Evolutionary conservation across 345 rosid species (phyloP).

Genomic region (Mangifera indica): DNA sequence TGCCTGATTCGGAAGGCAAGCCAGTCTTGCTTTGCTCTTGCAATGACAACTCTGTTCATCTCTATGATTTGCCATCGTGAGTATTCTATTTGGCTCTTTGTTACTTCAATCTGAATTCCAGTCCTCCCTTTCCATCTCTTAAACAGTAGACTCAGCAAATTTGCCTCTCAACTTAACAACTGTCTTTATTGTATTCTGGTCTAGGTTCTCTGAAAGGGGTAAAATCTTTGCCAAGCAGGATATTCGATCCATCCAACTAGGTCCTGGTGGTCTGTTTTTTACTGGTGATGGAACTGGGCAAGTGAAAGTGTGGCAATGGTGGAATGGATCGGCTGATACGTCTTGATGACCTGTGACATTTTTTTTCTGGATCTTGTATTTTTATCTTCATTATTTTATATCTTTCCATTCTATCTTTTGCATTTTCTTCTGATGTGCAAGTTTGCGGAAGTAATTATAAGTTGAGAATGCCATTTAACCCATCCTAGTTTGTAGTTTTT

Average conservation of each 20-base stretch:
- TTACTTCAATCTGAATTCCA: background rate
- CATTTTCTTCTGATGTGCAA: conserved; percentile 1
- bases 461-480: conserved; percentile 21
- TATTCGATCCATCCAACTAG: conserved; percentile 71
- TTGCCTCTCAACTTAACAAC: background rate
- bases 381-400: background rate
- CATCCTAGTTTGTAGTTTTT: conserved; percentile 13
- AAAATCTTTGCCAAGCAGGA: conserved; percentile 83
- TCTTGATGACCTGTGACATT: conserved; percentile 24
- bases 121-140: background rate
- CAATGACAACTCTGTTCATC: conserved; percentile 67
- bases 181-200: conserved; percentile 6
- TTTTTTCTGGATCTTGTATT: conserved; percentile 18
- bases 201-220: conserved; percentile 85
- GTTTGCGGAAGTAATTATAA: conserved; percentile 19
- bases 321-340: conserved; percentile 35
- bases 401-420: conserved; percentile 9
- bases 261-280: conserved; percentile 86
- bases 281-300: conserved; percentile 93
- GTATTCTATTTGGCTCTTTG: conserved; percentile 23
- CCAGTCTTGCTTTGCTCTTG: conserved; percentile 80
- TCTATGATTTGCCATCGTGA: conserved; percentile 94
- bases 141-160: background rate
- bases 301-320: conserved; percentile 92
- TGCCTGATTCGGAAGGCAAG: conserved; percentile 81